These are phyloP conservation scores for Rhinocladiella similis DNA, from an alignment of 2,329 filamentous ascomycete genomes.

Conservation along the genomic window DNA sequence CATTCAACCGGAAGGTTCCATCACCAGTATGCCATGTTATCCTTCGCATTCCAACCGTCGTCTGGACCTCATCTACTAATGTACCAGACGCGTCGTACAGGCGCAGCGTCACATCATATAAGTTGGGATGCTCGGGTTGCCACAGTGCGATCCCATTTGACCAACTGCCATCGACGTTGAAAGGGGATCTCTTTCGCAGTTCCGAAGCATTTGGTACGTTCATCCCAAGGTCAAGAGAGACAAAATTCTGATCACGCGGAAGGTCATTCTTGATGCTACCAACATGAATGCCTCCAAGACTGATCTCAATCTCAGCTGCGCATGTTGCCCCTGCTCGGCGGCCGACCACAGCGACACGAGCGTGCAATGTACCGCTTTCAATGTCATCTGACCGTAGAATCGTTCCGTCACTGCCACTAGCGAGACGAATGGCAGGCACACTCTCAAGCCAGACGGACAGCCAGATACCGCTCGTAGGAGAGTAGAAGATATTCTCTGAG, in stretches of 20 bases:
- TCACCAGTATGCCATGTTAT: neutral
- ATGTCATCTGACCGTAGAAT: slow-evolving; percentile 50
- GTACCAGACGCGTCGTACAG: slow-evolving; percentile 46
- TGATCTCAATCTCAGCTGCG: slow-evolving; percentile 36
- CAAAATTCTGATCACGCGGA: neutral
- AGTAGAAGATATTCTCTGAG: slow-evolving; percentile 68
- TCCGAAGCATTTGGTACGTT: neutral
- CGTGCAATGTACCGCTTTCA: slow-evolving; percentile 55
- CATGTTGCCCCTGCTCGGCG: slow-evolving; percentile 39
- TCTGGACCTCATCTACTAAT: slow-evolving; percentile 30
- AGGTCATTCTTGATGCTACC: neutral
- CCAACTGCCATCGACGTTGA: neutral
- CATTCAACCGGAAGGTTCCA: slow-evolving; percentile 51
- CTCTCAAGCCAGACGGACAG: slow-evolving; percentile 70
- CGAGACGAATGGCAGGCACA: slow-evolving; percentile 44
- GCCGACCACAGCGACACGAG: slow-evolving; percentile 49
- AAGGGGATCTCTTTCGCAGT: neutral
- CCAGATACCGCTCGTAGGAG: slow-evolving; percentile 73
- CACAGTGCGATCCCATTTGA: neutral
- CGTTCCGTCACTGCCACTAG: neutral
- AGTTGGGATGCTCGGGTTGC: slow-evolving; percentile 34
- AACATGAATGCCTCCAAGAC: neutral
- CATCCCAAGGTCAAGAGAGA: neutral
- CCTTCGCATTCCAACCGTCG: neutral
- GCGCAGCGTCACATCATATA: slow-evolving; percentile 46